Percentiles rank a stretch among this genome's conserved stretches.
Evolutionary conservation across 306 rosid genomes (phyloP).

Genomic region (Dalbergia oliveri): DNA sequence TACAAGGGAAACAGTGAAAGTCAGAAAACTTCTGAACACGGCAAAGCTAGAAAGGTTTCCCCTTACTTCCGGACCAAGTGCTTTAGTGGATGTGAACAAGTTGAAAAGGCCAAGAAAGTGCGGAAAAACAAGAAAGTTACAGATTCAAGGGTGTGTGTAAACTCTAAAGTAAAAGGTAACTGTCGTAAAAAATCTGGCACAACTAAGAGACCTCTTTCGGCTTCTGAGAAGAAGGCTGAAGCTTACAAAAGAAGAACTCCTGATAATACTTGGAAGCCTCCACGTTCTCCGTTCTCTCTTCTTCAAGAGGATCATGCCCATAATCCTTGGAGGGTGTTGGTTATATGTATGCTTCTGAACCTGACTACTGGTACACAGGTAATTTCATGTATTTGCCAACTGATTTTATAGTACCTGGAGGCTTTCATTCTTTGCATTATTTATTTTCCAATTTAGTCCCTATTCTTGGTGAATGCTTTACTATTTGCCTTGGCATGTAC

Average conservation of each 20-base stretch:
- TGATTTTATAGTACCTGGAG: slow-evolving; percentile 1
- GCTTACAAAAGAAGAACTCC: slow-evolving; percentile 65
- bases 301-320: slow-evolving; percentile 71
- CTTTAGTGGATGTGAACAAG: slow-evolving; percentile 28
- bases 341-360: slow-evolving; percentile 78
- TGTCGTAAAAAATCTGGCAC: background rate
- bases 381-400: background rate
- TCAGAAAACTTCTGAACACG: background rate
- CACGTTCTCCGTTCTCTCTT: slow-evolving; percentile 59
- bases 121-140: background rate
- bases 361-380: slow-evolving; percentile 69
- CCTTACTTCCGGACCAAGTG: background rate
- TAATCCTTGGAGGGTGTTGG: slow-evolving; percentile 85
- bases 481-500: background rate
- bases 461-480: background rate
- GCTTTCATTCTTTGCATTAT: slow-evolving; percentile 6
- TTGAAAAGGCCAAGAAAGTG: background rate
- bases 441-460: background rate
- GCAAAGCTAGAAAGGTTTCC: slow-evolving; percentile 17
- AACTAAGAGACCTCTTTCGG: slow-evolving; percentile 37
- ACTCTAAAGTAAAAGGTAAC: slow-evolving; percentile 18
- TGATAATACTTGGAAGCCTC: slow-evolving; percentile 76
- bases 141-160: slow-evolving; percentile 9
- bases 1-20: background rate
- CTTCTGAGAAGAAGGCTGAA: slow-evolving; percentile 51